Percentiles rank a stretch among this genome's conserved stretches.
phyloP scores from a whole-genome alignment of 495 filamentous ascomycete genomes.

The Hypoxylon subgilvum region DNA sequence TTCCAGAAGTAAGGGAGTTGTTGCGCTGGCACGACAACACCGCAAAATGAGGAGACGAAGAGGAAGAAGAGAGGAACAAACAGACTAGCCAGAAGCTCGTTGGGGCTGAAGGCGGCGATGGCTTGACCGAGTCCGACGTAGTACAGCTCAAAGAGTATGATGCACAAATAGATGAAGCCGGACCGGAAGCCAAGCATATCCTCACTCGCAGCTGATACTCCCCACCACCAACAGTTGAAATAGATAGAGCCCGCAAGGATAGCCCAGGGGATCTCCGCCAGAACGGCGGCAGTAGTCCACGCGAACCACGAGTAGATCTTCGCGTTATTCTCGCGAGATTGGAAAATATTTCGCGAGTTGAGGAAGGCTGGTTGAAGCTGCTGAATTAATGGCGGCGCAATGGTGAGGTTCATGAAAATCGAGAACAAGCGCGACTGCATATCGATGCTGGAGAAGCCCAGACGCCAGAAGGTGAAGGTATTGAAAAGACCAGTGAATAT shows the following conservation, averaged over 20 bases:
- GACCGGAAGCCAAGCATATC: slow-evolving; percentile 54
- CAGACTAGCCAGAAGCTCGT: slow-evolving; percentile 72
- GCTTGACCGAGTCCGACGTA: slow-evolving; percentile 77
- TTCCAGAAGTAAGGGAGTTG: slow-evolving; percentile 65
- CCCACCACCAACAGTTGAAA: slow-evolving; percentile 68
- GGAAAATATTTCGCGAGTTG: slow-evolving; percentile 69
- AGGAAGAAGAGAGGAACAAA: slow-evolving; percentile 71
- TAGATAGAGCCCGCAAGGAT: slow-evolving; percentile 57
- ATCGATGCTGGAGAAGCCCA: slow-evolving; percentile 66
- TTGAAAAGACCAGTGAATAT: slow-evolving; percentile 64
- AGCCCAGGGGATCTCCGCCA: slow-evolving; percentile 67
- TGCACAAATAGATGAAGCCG: slow-evolving; percentile 56
- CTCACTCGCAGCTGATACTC: slow-evolving; percentile 51
- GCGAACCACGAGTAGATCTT: slow-evolving; percentile 78
- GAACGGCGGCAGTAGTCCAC: slow-evolving; percentile 56
- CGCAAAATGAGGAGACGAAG: slow-evolving; percentile 68
- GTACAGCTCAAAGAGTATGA: slow-evolving; percentile 74
- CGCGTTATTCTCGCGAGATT: slow-evolving; percentile 71
- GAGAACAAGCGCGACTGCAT: slow-evolving; percentile 76
- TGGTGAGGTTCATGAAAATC: slow-evolving; percentile 69
- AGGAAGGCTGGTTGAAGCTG: slow-evolving; percentile 76
- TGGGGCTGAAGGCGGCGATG: slow-evolving; percentile 75
- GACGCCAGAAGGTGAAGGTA: slow-evolving; percentile 77
- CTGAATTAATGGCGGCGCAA: slow-evolving; percentile 54
- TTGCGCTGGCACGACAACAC: slow-evolving; percentile 64